Conservation (phyloP, 2,329 filamentous ascomycete species). For the Exutisphaerella laricina region DNA sequence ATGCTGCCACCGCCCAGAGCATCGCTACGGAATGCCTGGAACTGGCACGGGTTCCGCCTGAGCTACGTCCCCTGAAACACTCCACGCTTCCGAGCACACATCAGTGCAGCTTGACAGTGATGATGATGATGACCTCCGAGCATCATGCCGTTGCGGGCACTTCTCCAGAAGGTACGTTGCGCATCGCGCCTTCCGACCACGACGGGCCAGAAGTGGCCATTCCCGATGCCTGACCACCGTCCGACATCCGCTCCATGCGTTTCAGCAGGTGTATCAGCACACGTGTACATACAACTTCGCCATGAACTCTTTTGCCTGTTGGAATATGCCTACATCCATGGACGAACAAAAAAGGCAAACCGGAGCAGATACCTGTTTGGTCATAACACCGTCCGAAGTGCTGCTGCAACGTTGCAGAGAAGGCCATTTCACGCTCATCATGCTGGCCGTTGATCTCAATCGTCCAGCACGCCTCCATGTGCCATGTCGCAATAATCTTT, state of each 20-base stretch:
- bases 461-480: slow-evolving; percentile 8
- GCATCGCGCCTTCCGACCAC: slow-evolving; percentile 9
- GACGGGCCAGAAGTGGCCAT: slow-evolving; percentile 19
- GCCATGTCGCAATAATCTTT: slow-evolving; percentile 21
- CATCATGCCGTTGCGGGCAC: slow-evolving; percentile 17
- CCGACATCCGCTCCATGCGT: slow-evolving; percentile 3
- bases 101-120: too few species aligned
- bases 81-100: slow-evolving; percentile 16
- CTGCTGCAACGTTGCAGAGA: slow-evolving; percentile 18
- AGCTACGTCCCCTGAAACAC: slow-evolving; percentile 21
- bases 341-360: slow-evolving; percentile 13
- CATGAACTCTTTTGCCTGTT: background rate
- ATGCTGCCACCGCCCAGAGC: slow-evolving; percentile 8
- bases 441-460: slow-evolving; percentile 18
- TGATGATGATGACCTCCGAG: too few species aligned
- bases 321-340: slow-evolving; percentile 7
- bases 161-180: slow-evolving; percentile 20
- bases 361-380: slow-evolving; percentile 18
- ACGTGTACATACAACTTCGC: background rate
- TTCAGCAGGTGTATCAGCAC: slow-evolving; percentile 11
- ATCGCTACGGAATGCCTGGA: slow-evolving; percentile 17
- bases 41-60: slow-evolving; percentile 15
- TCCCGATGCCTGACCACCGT: slow-evolving; percentile 5
- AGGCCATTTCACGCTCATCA: slow-evolving; percentile 9
- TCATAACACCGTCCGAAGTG: slow-evolving; percentile 13